Conservation (phyloP, 768 basidiomycete genomes). For the Pulveroboletus sp. region DNA sequence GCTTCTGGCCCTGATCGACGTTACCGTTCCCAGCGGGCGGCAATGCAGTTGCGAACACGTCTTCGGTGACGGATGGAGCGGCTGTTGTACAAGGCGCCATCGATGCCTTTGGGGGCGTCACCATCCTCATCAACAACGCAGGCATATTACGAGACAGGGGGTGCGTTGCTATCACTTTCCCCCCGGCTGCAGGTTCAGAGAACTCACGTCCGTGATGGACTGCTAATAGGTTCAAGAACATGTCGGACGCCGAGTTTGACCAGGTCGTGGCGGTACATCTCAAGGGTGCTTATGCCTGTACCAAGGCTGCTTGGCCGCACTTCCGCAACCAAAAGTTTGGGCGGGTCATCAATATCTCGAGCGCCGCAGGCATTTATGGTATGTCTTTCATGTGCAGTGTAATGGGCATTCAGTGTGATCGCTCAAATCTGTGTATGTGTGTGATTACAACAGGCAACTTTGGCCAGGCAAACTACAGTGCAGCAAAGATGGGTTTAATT, state of each 20-base stretch:
- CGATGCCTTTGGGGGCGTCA: slow-evolving; percentile 76
- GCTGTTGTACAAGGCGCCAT: slow-evolving; percentile 84
- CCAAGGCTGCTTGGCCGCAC: slow-evolving; percentile 93
- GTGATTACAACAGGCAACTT: slow-evolving; percentile 63
- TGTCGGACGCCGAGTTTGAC: slow-evolving; percentile 94
- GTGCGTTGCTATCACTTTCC: slow-evolving; percentile 34
- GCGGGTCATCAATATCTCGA: slow-evolving; percentile 89
- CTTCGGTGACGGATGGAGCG: slow-evolving; percentile 81
- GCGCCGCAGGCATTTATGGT: slow-evolving; percentile 93
- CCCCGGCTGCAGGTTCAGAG: background rate
- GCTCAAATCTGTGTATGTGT: background rate
- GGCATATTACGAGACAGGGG: slow-evolving; percentile 83
- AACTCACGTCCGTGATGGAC: background rate
- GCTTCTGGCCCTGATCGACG: background rate
- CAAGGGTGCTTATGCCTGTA: slow-evolving; percentile 89
- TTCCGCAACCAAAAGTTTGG: slow-evolving; percentile 96
- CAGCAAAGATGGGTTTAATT: slow-evolving; percentile 95
- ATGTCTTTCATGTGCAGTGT: slow-evolving; percentile 12
- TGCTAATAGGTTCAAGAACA: slow-evolving; percentile 83
- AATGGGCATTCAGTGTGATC: background rate
- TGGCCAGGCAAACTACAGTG: slow-evolving; percentile 96
- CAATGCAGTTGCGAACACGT: slow-evolving; percentile 80
- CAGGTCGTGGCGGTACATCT: slow-evolving; percentile 84
- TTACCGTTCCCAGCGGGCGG: slow-evolving; percentile 61
- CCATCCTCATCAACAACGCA: slow-evolving; percentile 95